These are phyloP conservation scores for Phytophthora lateralis DNA, from an alignment of 352 stramenopile genomes.

Conservation along the genomic window DNA sequence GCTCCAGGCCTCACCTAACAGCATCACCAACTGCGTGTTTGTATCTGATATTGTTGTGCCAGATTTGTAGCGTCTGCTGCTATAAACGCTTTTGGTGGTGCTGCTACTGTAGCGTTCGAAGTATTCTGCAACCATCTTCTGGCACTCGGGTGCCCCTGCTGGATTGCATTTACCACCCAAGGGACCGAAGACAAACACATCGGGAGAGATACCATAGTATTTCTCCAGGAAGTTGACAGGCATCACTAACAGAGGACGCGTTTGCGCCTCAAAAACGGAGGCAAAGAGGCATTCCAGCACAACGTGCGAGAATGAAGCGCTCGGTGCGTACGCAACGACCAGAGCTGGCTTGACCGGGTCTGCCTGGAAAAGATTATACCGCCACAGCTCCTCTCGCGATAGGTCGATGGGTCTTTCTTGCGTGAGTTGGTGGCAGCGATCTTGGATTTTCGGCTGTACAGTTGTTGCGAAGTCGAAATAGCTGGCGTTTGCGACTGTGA, in stretches of 20 bases:
- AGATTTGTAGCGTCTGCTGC: background rate
- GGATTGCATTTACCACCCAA: conserved; percentile 11
- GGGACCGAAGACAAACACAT: conserved; percentile 38
- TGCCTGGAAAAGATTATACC: background rate
- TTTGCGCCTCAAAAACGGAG: background rate
- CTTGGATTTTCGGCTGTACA: background rate
- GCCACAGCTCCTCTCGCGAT: background rate
- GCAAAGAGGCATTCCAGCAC: background rate
- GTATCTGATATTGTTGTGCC: background rate
- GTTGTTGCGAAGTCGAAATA: background rate
- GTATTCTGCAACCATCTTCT: conserved; percentile 5
- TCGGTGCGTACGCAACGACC: background rate
- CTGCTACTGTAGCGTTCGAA: conserved; percentile 4
- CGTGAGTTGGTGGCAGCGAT: background rate
- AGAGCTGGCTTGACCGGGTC: background rate
- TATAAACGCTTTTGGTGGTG: background rate
- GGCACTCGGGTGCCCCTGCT: conserved; percentile 2
- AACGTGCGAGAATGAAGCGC: background rate
- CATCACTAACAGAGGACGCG: background rate
- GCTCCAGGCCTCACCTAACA: conserved; percentile 38
- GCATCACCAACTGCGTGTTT: conserved; percentile 22
- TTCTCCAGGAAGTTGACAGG: background rate
- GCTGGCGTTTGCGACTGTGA: background rate
- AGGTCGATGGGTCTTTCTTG: background rate
- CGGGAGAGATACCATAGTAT: conserved; percentile 2